phyloP scores from a whole-genome alignment of 176 grass and related monocot genomes.

The Rhynchospora pubera region DNA sequence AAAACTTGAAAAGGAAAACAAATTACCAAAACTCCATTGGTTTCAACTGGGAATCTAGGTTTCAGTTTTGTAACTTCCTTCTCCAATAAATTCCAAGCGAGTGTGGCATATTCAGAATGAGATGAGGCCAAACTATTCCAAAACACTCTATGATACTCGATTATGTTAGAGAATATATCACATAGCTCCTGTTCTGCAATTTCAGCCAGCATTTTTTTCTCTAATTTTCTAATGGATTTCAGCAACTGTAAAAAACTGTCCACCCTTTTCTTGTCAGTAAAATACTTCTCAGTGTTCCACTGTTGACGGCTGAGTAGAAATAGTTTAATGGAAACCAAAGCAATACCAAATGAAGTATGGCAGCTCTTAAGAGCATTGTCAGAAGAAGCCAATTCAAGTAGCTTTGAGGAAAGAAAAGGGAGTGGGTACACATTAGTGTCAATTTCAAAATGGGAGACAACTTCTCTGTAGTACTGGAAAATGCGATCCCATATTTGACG shows the following conservation, averaged over 20 bases:
- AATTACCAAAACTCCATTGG: slow-evolving; percentile 53
- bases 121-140: slow-evolving; percentile 62
- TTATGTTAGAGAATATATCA: slow-evolving; percentile 44
- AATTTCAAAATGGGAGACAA: slow-evolving; percentile 50
- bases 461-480: slow-evolving; percentile 38
- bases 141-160: slow-evolving; percentile 76
- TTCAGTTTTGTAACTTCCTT: slow-evolving; percentile 64
- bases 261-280: slow-evolving; percentile 29
- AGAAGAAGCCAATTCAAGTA: slow-evolving; percentile 45
- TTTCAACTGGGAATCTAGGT: slow-evolving; percentile 32
- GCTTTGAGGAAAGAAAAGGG: slow-evolving; percentile 48
- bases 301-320: slow-evolving; percentile 57
- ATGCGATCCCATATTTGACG: slow-evolving; percentile 78
- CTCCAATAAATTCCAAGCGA: slow-evolving; percentile 75
- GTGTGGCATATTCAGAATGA: slow-evolving; percentile 43
- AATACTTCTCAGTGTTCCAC: slow-evolving; percentile 53
- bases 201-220: slow-evolving; percentile 43
- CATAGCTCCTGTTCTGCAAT: slow-evolving; percentile 34
- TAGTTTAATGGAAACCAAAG: slow-evolving; percentile 48
- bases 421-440: slow-evolving; percentile 41
- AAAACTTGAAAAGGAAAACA: not conserved
- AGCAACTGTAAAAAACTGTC: slow-evolving; percentile 39
- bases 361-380: slow-evolving; percentile 31
- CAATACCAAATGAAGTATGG: slow-evolving; percentile 22
- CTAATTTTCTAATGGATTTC: slow-evolving; percentile 53